Evolutionary conservation across 2,329 filamentous ascomycete species (phyloP).

Genomic region (Hypocreales sp.): DNA sequence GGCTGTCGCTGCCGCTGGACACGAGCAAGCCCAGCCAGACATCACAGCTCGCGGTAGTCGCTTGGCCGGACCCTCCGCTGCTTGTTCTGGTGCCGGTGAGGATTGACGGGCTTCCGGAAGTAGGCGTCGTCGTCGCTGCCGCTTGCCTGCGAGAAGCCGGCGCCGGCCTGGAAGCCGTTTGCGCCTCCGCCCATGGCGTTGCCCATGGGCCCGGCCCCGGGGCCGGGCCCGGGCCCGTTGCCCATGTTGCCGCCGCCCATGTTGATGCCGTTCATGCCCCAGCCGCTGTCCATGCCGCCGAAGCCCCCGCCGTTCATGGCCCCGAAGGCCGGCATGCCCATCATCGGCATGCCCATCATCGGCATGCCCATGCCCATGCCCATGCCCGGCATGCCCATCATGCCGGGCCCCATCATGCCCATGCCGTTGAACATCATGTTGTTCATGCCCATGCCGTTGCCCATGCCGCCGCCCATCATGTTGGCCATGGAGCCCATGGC

Average conservation of each 20-base stretch:
- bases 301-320: conserved; percentile 14
- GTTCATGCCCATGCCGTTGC: conserved; percentile 18
- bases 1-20: too few species aligned
- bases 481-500: conserved; percentile 26
- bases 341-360: conserved; percentile 11
- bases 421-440: conserved; percentile 22
- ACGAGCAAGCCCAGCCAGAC: too few species aligned
- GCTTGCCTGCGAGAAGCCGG: conserved; percentile 27
- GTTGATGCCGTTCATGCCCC: conserved; percentile 17
- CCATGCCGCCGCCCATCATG: conserved; percentile 28
- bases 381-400: conserved; percentile 21
- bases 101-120: conserved; percentile 90
- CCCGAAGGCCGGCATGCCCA: conserved; percentile 9
- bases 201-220: conserved; percentile 10
- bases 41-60: conserved; percentile 73
- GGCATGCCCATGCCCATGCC: conserved; percentile 9
- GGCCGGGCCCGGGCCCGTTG: conserved; percentile 6
- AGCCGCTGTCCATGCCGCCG: conserved; percentile 12
- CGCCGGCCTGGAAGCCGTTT: conserved; percentile 17
- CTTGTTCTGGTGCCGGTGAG: conserved; percentile 73
- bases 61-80: conserved; percentile 69
- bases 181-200: conserved; percentile 12
- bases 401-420: conserved; percentile 22
- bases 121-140: conserved; percentile 78
- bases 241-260: conserved; percentile 10